Percentiles rank a stretch among this genome's conserved stretches.
Evolutionary conservation across 1,284 basidiomycete species (phyloP).

Genomic region (Ceratobasidium papillatum): DNA sequence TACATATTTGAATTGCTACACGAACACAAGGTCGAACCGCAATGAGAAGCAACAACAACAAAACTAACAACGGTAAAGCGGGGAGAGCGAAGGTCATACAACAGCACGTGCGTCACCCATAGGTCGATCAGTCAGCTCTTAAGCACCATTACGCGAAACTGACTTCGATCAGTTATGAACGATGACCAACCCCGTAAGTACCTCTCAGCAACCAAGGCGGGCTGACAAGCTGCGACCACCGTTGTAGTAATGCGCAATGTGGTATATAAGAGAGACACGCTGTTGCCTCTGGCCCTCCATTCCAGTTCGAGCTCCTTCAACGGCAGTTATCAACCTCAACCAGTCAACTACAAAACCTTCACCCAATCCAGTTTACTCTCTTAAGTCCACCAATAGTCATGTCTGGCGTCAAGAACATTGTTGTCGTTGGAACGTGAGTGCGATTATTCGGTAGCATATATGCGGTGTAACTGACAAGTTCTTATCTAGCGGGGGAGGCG

Average conservation of each 20-base stretch:
- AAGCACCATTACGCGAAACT: slow-evolving; percentile 1
- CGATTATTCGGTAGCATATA: slow-evolving; percentile 48
- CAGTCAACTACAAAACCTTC: not conserved
- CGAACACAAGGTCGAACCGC: too few species aligned
- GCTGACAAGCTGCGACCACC: not conserved
- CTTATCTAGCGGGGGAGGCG: slow-evolving; percentile 38
- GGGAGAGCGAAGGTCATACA: not conserved
- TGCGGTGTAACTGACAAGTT: slow-evolving; percentile 52
- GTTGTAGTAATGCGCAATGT: not conserved
- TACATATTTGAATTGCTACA: too few species aligned
- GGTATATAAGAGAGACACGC: not conserved
- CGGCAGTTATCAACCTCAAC: not conserved
- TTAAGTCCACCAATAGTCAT: not conserved
- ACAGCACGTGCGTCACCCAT: not conserved
- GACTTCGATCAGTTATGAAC: not conserved
- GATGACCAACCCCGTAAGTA: not conserved
- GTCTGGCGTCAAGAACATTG: slow-evolving; percentile 40
- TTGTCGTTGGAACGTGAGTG: slow-evolving; percentile 40
- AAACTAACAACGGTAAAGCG: not conserved
- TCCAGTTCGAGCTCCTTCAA: not conserved
- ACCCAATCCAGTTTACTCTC: not conserved
- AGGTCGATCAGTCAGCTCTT: not conserved
- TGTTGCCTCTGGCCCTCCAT: not conserved
- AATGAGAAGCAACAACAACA: too few species aligned
- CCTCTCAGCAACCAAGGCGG: not conserved